These are phyloP conservation scores for Yarrowia sp. DNA, from an alignment of 805 yeast species.

Conservation along the genomic window DNA sequence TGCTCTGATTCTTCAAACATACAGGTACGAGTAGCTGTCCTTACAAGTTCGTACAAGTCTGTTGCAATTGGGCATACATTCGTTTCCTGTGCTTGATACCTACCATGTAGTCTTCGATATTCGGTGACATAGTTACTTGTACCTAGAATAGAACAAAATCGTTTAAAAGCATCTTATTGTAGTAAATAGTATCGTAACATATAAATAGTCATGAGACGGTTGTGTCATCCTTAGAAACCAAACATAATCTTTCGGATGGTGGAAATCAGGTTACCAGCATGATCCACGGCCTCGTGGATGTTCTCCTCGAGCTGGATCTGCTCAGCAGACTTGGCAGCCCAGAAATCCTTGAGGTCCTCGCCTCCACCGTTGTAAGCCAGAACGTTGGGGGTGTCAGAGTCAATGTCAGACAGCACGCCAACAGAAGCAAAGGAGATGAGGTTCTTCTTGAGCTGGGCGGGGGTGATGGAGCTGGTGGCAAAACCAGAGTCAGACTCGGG, in stretches of 20 bases:
- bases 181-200: constrained; percentile 24
- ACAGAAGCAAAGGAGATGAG: constrained; percentile 52
- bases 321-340: constrained; percentile 35
- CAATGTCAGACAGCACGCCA: constrained; percentile 46
- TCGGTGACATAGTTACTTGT: too few relatives aligned
- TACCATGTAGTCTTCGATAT: too few relatives aligned
- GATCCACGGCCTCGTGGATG: constrained; percentile 9
- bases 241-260: constrained; percentile 12
- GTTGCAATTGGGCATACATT: too few relatives aligned
- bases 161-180: constrained; percentile 11
- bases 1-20: too few relatives aligned
- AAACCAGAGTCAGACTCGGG: constrained; percentile 51
- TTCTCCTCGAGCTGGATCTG: constrained; percentile 9
- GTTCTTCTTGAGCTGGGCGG: constrained; percentile 52
- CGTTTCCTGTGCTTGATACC: too few relatives aligned
- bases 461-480: constrained; percentile 47
- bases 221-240: constrained; percentile 13
- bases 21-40: too few relatives aligned
- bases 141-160: too few relatives aligned
- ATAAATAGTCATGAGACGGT: constrained; percentile 25
- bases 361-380: constrained; percentile 63
- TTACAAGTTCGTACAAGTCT: too few relatives aligned
- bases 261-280: background rate
- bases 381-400: constrained; percentile 52
- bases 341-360: constrained; percentile 49